Evolutionary conservation across 2,329 filamentous ascomycete species (phyloP), one percentile per base, ranked within the genome.

Genomic region (Corinectria fuckeliana): DNA sequence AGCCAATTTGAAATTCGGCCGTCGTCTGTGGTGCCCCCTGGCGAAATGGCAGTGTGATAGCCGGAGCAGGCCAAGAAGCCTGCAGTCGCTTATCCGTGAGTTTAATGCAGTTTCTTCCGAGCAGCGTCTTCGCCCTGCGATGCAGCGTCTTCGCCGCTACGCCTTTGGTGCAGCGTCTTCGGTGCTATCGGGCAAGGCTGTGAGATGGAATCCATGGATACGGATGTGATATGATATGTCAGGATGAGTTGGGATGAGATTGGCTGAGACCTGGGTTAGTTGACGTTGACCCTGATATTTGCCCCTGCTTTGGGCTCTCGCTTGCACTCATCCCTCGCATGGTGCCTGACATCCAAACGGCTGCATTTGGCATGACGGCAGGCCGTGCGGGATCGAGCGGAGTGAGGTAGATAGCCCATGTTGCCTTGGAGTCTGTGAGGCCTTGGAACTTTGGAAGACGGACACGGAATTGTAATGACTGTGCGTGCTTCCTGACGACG

Each of bases 401-500:
- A 28, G 32, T 16, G n/a, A 38, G n/a, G 4, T 6, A 16, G 25
- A 25, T 45, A 25, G 42, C 25, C 42, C 42, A 28, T 26, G 41
- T 45, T 45, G 25, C 20, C 42, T 45, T 13, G 42, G 23, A 26
- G 23, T 11, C 25, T 8, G 28, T 32, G 56, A 36, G n/a, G 32
- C 30, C 32, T 36, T 14, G 49, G n/a, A n/a, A 36, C 54, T 54
- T 34, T 50, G 54, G 18, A 4, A 28, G 23, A 4, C n/a, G 32
- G 32, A 36, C 18, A 36, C 25, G 42, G 23, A 11, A n/a, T 28
- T 28, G 42, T 25, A 44, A 13, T 54, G 21, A 34, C 36, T 67
- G 64, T 52, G 54, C 61, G 61, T 69, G 51, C 65, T 48, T 56
- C 26, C 45, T 59, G 36, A 20, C 55, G 55, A n/a, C n/a, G n/a